These are phyloP conservation scores for Sporothrix curviconia DNA, from an alignment of 2,329 filamentous ascomycete genomes.

Conservation along the genomic window DNA sequence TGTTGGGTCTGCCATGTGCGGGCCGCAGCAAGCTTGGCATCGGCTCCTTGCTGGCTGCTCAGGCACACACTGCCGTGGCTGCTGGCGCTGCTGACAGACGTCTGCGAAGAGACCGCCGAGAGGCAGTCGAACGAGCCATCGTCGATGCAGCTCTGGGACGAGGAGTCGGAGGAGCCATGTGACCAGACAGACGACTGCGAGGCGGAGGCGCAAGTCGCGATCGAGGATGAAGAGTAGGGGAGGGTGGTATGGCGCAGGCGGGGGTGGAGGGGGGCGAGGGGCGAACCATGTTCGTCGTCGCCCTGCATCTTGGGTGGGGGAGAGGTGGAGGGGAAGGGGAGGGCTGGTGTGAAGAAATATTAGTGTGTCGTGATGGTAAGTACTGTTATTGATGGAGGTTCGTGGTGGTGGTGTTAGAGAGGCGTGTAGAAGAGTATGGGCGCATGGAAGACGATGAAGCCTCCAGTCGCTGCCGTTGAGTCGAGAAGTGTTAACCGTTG, in stretches of 20 bases:
- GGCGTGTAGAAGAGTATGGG: conserved; percentile 24
- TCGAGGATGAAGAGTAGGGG: conserved; percentile 58
- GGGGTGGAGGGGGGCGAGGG: conserved; percentile 35
- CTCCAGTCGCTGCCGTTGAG: conserved; percentile 22
- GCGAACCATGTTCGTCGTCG: conserved; percentile 46
- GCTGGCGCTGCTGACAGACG: conserved; percentile 15
- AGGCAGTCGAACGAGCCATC: conserved; percentile 20
- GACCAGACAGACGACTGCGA: conserved; percentile 76
- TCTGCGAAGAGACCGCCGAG: conserved; percentile 17
- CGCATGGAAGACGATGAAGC: conserved; percentile 1
- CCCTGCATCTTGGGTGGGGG: conserved; percentile 50
- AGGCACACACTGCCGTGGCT: conserved; percentile 8
- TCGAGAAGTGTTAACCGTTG: conserved; percentile 16
- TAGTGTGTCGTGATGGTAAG: not conserved
- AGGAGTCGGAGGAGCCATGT: conserved; percentile 38
- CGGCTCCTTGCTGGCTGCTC: conserved; percentile 10
- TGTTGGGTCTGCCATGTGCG: conserved; percentile 14
- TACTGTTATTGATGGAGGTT: conserved; percentile 7
- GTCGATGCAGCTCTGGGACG: conserved; percentile 12
- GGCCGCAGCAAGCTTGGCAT: conserved; percentile 9
- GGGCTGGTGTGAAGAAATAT: not conserved
- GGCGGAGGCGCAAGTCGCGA: conserved; percentile 69
- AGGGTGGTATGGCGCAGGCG: conserved; percentile 37
- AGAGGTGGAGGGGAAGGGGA: conserved; percentile 20
- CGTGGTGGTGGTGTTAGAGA: not conserved